These are phyloP conservation scores for Camelina sativa DNA, from an alignment of 345 rosid species.

Conservation along the genomic window DNA sequence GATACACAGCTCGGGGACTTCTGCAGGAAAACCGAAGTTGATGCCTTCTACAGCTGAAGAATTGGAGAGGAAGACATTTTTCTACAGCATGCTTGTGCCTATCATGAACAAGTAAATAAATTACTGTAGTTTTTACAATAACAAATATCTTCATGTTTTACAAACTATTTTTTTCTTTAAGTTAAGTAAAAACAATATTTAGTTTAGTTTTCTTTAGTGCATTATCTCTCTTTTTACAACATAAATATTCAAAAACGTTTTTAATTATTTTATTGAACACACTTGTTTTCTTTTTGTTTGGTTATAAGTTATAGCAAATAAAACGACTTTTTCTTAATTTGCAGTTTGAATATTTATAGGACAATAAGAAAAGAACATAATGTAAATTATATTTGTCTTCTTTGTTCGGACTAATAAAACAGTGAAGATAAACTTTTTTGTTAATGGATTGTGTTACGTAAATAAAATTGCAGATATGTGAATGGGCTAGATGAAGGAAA, in stretches of 20 bases:
- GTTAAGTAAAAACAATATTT: neutral
- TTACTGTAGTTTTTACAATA: neutral
- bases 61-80: conserved; percentile 83
- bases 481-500: conserved; percentile 89
- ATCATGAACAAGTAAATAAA: conserved; percentile 77
- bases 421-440: conserved; percentile 33
- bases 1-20: conserved; percentile 85
- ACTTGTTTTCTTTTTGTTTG: neutral
- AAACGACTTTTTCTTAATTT: neutral
- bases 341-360: neutral
- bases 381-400: neutral
- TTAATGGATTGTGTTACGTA: neutral
- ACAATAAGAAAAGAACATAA: neutral
- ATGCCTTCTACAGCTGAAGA: conserved; percentile 97
- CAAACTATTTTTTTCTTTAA: neutral
- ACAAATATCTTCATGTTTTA: neutral
- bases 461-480: conserved; percentile 61
- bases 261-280: neutral
- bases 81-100: conserved; percentile 91
- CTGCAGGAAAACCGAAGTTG: conserved; percentile 89
- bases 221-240: too few species aligned
- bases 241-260: too few species aligned
- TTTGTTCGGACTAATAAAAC: conserved; percentile 40
- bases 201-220: neutral
- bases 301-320: neutral